Conservation (phyloP, 768 basidiomycete genomes). For the Lentinus tigrinus region DNA sequence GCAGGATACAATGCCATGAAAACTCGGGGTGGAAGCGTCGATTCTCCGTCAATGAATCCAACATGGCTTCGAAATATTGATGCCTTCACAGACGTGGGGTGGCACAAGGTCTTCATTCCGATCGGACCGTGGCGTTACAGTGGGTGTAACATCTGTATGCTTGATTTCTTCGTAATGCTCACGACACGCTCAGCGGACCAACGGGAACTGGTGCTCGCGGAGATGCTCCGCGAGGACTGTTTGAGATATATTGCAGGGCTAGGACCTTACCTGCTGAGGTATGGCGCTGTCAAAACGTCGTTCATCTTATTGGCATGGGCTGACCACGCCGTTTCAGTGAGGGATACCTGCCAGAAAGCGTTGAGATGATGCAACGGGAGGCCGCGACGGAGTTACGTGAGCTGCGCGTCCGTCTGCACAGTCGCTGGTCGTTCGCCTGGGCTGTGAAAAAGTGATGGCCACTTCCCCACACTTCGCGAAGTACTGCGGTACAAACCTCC, state of each 20-base stretch:
- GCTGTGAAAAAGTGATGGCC: constrained; percentile 26
- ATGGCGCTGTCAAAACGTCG: background rate
- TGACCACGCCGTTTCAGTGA: constrained; percentile 18
- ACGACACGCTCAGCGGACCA: constrained; percentile 19
- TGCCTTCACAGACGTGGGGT: constrained; percentile 28
- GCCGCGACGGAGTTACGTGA: constrained; percentile 27
- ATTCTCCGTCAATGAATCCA: constrained; percentile 27
- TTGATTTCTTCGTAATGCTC: background rate
- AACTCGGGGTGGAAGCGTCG: constrained; percentile 27
- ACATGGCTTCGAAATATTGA: constrained; percentile 28
- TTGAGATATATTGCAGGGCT: constrained; percentile 28
- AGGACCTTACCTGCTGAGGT: constrained; percentile 29
- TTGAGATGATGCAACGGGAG: constrained; percentile 29
- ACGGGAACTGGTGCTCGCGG: constrained; percentile 25
- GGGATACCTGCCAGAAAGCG: constrained; percentile 30
- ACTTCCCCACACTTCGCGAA: background rate
- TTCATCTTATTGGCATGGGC: background rate
- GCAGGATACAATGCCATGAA: constrained; percentile 34
- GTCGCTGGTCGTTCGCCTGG: constrained; percentile 34
- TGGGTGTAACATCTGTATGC: constrained; percentile 4
- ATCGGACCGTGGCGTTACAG: constrained; percentile 32
- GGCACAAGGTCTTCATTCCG: constrained; percentile 32
- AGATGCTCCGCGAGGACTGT: constrained; percentile 30
- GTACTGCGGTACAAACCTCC: background rate
- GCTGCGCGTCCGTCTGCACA: constrained; percentile 27